Evolutionary conservation across 768 basidiomycete species (phyloP).

Genomic region (Kwoniella sp.): DNA sequence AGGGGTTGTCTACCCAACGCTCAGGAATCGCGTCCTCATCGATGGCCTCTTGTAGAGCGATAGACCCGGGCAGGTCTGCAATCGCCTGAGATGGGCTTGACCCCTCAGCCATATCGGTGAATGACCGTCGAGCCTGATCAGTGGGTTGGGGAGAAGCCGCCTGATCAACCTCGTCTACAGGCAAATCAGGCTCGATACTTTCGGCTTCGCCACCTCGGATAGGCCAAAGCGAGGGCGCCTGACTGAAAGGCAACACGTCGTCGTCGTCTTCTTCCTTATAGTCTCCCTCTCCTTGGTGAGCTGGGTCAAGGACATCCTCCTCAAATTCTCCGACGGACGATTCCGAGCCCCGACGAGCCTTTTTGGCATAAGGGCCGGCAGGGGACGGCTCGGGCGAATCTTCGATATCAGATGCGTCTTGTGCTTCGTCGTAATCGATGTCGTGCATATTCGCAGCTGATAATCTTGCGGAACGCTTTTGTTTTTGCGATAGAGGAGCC

Average conservation of each 20-base stretch:
- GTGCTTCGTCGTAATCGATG: slow-evolving; percentile 20
- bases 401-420: slow-evolving; percentile 20
- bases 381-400: slow-evolving; percentile 10
- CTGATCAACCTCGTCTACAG: background rate
- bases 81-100: slow-evolving; percentile 16
- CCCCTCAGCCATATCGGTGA: slow-evolving; percentile 22
- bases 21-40: slow-evolving; percentile 25
- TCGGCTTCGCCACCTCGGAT: background rate
- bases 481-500: slow-evolving; percentile 25
- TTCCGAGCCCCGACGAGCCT: slow-evolving; percentile 22
- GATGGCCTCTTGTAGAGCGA: slow-evolving; percentile 28
- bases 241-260: slow-evolving; percentile 25
- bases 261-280: slow-evolving; percentile 44
- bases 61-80: slow-evolving; percentile 21
- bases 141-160: background rate
- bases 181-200: background rate
- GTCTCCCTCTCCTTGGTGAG: slow-evolving; percentile 28
- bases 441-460: slow-evolving; percentile 34
- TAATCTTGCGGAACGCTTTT: slow-evolving; percentile 23
- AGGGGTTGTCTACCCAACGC: background rate
- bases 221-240: background rate
- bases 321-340: slow-evolving; percentile 41
- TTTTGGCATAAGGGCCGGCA: background rate
- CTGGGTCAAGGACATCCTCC: slow-evolving; percentile 9
- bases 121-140: slow-evolving; percentile 18